Evolutionary conservation across 495 filamentous ascomycete genomes (phyloP).

Genomic region (Aspergillus asperescens): DNA sequence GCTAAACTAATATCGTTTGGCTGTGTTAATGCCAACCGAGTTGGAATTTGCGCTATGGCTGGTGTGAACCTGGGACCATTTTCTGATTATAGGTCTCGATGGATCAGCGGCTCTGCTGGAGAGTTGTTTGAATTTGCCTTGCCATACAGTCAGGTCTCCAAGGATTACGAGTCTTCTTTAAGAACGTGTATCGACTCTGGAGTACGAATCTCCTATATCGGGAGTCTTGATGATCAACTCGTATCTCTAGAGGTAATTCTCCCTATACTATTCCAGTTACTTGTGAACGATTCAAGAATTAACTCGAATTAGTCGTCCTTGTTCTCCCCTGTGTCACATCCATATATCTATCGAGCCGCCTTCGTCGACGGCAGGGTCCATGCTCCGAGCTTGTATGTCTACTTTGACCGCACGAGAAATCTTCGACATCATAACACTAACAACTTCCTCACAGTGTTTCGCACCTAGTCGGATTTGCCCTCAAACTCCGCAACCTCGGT

Average conservation of each 20-base stretch:
- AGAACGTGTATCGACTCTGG: slow-evolving; percentile 68
- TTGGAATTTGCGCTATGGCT: slow-evolving; percentile 89
- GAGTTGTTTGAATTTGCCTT: slow-evolving; percentile 91
- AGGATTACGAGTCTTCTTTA: slow-evolving; percentile 71
- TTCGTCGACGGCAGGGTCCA: slow-evolving; percentile 94
- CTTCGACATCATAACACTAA: slow-evolving; percentile 7
- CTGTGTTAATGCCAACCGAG: slow-evolving; percentile 61
- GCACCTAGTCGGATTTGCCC: slow-evolving; percentile 84
- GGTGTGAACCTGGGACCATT: slow-evolving; percentile 94
- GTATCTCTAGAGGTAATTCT: slow-evolving; percentile 74
- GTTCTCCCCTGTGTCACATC: slow-evolving; percentile 76
- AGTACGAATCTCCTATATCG: slow-evolving; percentile 75
- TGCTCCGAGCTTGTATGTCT: slow-evolving; percentile 75
- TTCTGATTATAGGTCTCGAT: slow-evolving; percentile 73
- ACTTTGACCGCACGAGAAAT: neutral
- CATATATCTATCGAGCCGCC: slow-evolving; percentile 86
- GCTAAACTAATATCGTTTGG: slow-evolving; percentile 80
- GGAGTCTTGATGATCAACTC: slow-evolving; percentile 94
- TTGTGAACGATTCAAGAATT: slow-evolving; percentile 14
- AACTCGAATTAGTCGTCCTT: slow-evolving; percentile 62
- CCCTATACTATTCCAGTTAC: neutral
- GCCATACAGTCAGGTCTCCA: slow-evolving; percentile 71
- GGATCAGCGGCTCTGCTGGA: slow-evolving; percentile 79
- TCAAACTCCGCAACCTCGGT: slow-evolving; percentile 90
- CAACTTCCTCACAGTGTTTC: slow-evolving; percentile 52